phyloP scores from a whole-genome alignment of 2,329 filamentous ascomycete species.

The Aspergillus aculeatinus region DNA sequence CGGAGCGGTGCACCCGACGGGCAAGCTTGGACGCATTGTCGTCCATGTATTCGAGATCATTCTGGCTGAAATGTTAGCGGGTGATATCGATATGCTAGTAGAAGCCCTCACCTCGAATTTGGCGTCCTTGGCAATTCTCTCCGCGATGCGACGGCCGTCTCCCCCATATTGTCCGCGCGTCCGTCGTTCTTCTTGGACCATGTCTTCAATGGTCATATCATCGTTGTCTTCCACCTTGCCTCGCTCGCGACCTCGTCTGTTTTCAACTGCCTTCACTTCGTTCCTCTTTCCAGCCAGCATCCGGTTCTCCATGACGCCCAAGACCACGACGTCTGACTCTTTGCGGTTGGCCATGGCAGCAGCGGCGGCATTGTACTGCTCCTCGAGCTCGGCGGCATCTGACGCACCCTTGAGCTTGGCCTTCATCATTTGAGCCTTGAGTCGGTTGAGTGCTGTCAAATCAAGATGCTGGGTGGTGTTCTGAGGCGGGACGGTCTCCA shows the following conservation, averaged over 20 bases:
- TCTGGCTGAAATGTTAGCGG: conserved; percentile 39
- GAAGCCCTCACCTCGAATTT: conserved; percentile 68
- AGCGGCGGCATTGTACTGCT: conserved; percentile 76
- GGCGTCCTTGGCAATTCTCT: conserved; percentile 88
- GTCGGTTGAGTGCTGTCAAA: conserved; percentile 77
- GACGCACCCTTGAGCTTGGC: conserved; percentile 79
- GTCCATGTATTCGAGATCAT: conserved; percentile 95
- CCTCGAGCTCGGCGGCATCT: conserved; percentile 73
- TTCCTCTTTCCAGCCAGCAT: conserved; percentile 73
- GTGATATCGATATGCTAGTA: background rate
- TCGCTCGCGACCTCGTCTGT: conserved; percentile 77
- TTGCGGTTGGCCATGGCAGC: conserved; percentile 59
- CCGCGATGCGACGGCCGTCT: conserved; percentile 78
- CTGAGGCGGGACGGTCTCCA: conserved; percentile 56
- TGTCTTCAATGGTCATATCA: conserved; percentile 94
- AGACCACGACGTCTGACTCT: conserved; percentile 69
- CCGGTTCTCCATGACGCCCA: conserved; percentile 85
- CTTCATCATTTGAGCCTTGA: conserved; percentile 94
- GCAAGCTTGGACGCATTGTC: conserved; percentile 92
- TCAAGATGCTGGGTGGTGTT: conserved; percentile 60
- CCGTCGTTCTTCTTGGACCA: conserved; percentile 90
- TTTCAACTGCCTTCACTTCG: conserved; percentile 77
- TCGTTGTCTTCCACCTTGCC: conserved; percentile 87
- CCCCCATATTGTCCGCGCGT: conserved; percentile 75
- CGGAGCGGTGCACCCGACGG: conserved; percentile 80